Evolutionary conservation across 208 protist species (phyloP).

Genomic region (Leishmania lainsoni): DNA sequence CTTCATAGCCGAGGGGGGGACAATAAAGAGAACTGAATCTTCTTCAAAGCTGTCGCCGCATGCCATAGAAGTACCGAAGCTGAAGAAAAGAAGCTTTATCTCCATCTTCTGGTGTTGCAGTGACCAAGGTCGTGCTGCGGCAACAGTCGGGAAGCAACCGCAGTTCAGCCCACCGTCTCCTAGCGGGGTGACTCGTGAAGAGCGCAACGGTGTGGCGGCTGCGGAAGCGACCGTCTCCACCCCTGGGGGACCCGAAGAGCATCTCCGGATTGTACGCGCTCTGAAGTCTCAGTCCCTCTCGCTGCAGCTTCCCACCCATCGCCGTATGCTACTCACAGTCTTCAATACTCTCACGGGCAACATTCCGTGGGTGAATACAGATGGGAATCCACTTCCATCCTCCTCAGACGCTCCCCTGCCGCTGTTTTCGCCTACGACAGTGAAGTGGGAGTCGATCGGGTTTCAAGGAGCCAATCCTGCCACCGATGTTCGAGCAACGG

Average conservation of each 20-base stretch:
- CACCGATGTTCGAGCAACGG: slow-evolving; percentile 79
- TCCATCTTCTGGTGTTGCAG: background rate
- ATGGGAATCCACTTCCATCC: background rate
- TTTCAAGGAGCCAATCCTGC: slow-evolving; percentile 84
- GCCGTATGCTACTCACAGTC: slow-evolving; percentile 60
- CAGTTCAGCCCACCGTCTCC: background rate
- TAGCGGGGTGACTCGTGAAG: background rate
- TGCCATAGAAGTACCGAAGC: background rate
- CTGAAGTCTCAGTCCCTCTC: slow-evolving; percentile 40
- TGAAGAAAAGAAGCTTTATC: background rate
- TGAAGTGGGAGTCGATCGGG: slow-evolving; percentile 71
- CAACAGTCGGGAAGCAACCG: background rate
- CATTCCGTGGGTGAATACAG: slow-evolving; percentile 8
- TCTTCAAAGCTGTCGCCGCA: background rate
- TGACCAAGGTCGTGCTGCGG: no score
- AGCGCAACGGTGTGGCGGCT: background rate
- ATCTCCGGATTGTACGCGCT: slow-evolving; percentile 24
- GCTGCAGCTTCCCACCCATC: slow-evolving; percentile 37
- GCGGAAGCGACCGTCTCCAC: background rate
- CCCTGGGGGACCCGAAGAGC: background rate
- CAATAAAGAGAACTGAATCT: background rate
- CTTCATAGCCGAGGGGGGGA: no score
- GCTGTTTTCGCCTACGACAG: slow-evolving; percentile 15
- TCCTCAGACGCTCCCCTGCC: background rate
- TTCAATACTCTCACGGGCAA: slow-evolving; percentile 45